Base-by-base conservation (phyloP, 164 flowering plant species). In the Nymphaea colorata region DNA sequence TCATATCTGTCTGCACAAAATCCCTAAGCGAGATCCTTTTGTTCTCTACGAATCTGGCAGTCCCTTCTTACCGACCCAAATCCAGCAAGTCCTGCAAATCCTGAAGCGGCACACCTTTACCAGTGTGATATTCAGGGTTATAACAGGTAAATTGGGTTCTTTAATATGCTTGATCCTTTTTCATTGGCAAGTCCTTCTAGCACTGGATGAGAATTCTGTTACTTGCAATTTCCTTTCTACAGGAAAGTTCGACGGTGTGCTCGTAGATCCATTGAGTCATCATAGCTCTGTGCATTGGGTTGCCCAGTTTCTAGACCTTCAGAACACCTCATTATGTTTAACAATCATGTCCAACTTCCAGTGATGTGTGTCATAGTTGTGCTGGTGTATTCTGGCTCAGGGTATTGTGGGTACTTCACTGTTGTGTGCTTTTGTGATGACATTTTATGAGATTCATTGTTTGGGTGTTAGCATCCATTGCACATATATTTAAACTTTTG, bases 61-160 rank as follows among this genome's bases (percentile, higher is more conserved):
- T 82, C 85, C n/a, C 85, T 82, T 72, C 82, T 82, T 42, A 82
- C 81, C 43, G 85, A 82, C 63, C 83, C 85, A 63, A 81, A 83
- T 68, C 78, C 86, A 14, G 79, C 86, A 62, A 83, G 86, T 67
- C 84, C 86, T 67, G 86, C 86, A 11, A 81, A 83, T 72, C 84
- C 82, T 18, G 86, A 81, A 64, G 86, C 86, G 63, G 86, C 84
- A 68, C 84, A 81, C 53, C 64, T 79, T 69, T 81, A 71, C 64
- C 86, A 81, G 71, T 81, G 73, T 11, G 86, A 83, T 69, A 64
- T 73, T 43, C 82, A 78, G 67, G 79, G 80, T 53, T 83, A 79
- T 71, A 83, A 83, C 79, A 76, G 82, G 86, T 81, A 25, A 6
- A 25, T 18, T 11, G 41, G 45, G 43, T 15, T 17, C 43, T 0